Evolutionary conservation across 176 grass and related monocot genomes (phyloP).

Genomic region (Poa annua): DNA sequence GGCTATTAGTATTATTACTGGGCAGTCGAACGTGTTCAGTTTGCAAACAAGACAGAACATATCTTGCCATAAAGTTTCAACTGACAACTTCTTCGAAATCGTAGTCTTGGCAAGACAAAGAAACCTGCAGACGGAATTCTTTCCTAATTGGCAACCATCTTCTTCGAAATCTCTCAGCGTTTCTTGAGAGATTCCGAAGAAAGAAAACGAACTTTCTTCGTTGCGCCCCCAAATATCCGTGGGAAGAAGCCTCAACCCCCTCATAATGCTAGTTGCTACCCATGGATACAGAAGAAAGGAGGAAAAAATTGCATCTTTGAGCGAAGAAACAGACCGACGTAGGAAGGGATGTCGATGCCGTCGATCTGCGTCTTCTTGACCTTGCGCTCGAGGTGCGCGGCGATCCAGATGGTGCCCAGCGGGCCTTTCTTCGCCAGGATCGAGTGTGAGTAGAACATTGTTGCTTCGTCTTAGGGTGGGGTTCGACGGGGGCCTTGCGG

Average conservation of each 20-base stretch:
- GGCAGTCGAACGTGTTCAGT: neutral
- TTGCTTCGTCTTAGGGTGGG: neutral
- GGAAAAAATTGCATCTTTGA: neutral
- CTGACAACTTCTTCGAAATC: neutral
- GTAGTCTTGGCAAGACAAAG: neutral
- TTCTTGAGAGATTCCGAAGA: neutral
- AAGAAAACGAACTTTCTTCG: neutral
- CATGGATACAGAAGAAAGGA: too few species aligned
- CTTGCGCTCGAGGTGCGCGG: slow-evolving; percentile 89
- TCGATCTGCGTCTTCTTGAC: slow-evolving; percentile 91
- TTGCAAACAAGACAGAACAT: neutral
- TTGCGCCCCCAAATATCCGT: neutral
- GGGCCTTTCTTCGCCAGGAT: slow-evolving; percentile 79
- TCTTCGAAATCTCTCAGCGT: neutral
- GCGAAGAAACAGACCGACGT: slow-evolving; percentile 45
- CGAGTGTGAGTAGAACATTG: slow-evolving; percentile 93
- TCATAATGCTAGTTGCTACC: neutral
- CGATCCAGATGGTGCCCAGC: slow-evolving; percentile 80
- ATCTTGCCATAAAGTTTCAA: slow-evolving; percentile 16
- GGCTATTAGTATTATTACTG: neutral
- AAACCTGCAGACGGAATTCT: neutral
- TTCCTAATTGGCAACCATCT: neutral
- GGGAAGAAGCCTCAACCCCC: neutral
- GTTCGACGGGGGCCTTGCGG: neutral
- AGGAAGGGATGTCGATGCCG: slow-evolving; percentile 68